Evolutionary conservation across 345 rosid genomes (phyloP).

Genomic region (Syzygium jambos): DNA sequence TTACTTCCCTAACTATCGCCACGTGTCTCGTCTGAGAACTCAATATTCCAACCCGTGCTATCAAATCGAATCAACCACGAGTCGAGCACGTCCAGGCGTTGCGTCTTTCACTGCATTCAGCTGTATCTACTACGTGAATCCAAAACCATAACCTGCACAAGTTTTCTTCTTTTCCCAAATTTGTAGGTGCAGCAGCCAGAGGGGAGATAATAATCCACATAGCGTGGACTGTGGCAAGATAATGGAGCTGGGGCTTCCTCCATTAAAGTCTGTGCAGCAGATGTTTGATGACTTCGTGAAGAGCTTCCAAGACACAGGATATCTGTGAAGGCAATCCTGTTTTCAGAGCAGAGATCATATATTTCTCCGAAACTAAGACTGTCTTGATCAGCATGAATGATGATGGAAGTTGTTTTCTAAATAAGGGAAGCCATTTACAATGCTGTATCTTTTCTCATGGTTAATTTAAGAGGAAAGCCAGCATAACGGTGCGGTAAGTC

Average conservation of each 20-base stretch:
- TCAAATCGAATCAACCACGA: neutral
- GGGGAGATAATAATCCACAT: conserved; percentile 57
- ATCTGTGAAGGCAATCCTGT: conserved; percentile 23
- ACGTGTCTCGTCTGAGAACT: neutral
- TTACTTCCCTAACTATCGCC: neutral
- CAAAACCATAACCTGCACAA: neutral
- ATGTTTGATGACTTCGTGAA: conserved; percentile 76
- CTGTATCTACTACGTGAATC: neutral
- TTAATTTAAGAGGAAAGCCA: neutral
- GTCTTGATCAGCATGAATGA: neutral
- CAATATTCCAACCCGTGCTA: neutral
- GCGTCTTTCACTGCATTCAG: neutral
- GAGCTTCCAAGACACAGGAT: conserved; percentile 61
- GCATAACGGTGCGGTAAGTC: too few relatives aligned
- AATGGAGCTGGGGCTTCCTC: conserved; percentile 37
- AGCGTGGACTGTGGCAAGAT: conserved; percentile 68
- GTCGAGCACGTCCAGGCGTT: fast-evolving
- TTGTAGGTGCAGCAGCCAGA: conserved; percentile 48
- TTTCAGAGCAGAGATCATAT: neutral
- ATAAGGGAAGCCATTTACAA: neutral
- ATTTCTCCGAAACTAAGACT: neutral
- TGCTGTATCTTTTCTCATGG: neutral
- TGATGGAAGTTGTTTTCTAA: neutral
- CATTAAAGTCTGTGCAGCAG: conserved; percentile 46
- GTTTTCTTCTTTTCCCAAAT: neutral